These are phyloP conservation scores for Phragmites australis DNA, from an alignment of 176 grass and related monocot genomes.

Conservation along the genomic window DNA sequence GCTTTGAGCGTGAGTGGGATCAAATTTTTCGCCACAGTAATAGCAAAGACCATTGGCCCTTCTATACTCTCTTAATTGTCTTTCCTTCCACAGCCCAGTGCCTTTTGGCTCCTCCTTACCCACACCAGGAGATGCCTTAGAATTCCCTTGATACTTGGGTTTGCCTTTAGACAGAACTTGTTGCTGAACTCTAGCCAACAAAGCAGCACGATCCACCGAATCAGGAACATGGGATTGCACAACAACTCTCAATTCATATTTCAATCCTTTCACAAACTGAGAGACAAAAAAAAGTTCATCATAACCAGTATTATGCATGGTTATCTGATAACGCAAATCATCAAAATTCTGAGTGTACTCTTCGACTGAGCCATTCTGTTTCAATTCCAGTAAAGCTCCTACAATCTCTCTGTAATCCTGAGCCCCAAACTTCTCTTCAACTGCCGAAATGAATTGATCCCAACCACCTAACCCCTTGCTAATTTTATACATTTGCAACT, in stretches of 20 bases:
- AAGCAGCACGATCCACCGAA: fast-evolving
- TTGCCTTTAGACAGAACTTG: fast-evolving
- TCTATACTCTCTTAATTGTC: neutral
- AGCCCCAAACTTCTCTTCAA: fast-evolving
- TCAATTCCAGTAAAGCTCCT: fast-evolving
- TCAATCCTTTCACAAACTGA: neutral
- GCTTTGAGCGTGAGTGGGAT: fast-evolving
- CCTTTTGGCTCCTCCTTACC: neutral
- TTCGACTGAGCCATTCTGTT: fast-evolving
- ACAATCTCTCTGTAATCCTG: fast-evolving
- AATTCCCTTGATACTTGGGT: neutral
- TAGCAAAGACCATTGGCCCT: neutral
- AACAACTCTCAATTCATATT: neutral
- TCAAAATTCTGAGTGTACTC: neutral
- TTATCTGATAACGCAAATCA: neutral
- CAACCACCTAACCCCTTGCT: neutral
- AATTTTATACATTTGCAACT: neutral
- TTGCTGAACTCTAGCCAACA: neutral
- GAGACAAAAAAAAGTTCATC: neutral
- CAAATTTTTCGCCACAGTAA: neutral
- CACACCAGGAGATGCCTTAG: too few relatives aligned
- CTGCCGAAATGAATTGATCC: fast-evolving
- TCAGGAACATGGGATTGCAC: neutral
- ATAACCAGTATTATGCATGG: neutral
- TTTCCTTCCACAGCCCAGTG: neutral